phyloP scores from a whole-genome alignment of 1,139 yeast genomes.

The Pichia inconspicua region DNA sequence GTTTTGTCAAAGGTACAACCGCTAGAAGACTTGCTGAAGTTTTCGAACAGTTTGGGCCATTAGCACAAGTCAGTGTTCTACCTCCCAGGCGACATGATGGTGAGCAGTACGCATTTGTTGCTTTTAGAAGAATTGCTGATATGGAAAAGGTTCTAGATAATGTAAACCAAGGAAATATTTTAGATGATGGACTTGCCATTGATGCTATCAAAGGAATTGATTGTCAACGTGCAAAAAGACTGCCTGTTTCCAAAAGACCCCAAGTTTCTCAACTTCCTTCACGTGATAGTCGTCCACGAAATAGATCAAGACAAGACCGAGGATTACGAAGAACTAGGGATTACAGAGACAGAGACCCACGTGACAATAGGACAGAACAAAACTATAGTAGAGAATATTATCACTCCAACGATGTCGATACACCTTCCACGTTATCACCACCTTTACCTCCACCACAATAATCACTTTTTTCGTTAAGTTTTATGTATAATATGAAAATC shows the following conservation, averaged over 20 bases:
- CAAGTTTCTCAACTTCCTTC: no score
- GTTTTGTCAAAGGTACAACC: conserved; percentile 50
- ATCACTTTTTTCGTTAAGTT: not conserved
- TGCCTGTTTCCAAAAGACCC: conserved; percentile 39
- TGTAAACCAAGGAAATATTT: conserved; percentile 35
- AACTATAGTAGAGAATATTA: no score
- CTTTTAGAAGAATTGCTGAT: conserved; percentile 50
- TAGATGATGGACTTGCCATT: conserved; percentile 29
- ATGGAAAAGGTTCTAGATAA: conserved; percentile 54
- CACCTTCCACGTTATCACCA: not conserved
- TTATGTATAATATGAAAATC: not conserved
- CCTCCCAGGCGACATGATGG: conserved; percentile 62
- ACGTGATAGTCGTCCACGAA: not conserved
- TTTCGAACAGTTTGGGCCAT: conserved; percentile 61
- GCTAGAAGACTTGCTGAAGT: conserved; percentile 64
- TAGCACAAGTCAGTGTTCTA: conserved; percentile 62
- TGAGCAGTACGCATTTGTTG: conserved; percentile 67
- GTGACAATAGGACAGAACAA: not conserved
- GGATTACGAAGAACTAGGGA: not conserved
- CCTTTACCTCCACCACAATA: not conserved
- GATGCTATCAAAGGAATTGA: conserved; percentile 35
- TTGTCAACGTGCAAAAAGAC: conserved; percentile 52
- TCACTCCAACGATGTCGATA: not conserved
- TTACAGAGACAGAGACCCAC: conserved; percentile 1
- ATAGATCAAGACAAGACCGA: not conserved